Conservation (phyloP, 192 early-diverging fungal species). For the Coemansia sp. region DNA sequence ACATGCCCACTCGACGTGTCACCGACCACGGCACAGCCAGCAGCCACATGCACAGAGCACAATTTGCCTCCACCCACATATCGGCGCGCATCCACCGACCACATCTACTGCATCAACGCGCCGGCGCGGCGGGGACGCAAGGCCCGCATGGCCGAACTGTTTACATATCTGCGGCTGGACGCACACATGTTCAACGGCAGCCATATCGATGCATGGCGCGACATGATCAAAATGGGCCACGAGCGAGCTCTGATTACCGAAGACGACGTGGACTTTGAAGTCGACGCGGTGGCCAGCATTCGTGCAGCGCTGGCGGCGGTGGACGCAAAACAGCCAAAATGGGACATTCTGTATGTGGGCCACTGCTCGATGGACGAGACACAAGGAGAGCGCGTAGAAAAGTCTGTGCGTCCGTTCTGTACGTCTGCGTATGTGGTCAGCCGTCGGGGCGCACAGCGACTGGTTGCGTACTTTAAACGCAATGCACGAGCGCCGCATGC, state of each 20-base stretch:
- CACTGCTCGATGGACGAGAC: constrained; percentile 53
- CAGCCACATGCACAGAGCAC: neutral
- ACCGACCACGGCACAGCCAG: neutral
- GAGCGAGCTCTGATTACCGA: constrained; percentile 44
- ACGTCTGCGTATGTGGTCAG: constrained; percentile 51
- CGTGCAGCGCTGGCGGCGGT: constrained; percentile 15
- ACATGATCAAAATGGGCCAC: constrained; percentile 46
- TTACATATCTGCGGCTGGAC: constrained; percentile 33
- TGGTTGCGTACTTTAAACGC: constrained; percentile 41
- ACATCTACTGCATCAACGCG: constrained; percentile 50
- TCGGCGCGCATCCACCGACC: constrained; percentile 35
- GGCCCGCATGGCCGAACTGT: constrained; percentile 35
- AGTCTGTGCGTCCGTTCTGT: constrained; percentile 48
- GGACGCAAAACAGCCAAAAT: constrained; percentile 7
- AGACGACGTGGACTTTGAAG: constrained; percentile 56
- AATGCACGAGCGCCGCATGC: constrained; percentile 11
- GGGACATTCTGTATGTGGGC: constrained; percentile 53
- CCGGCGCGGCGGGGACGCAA: constrained; percentile 25
- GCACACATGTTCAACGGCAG: constrained; percentile 26
- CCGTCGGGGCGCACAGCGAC: constrained; percentile 42
- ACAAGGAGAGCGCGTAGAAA: constrained; percentile 8
- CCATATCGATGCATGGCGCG: constrained; percentile 43
- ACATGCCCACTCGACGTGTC: neutral
- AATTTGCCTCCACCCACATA: constrained; percentile 4
- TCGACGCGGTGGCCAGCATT: constrained; percentile 22